A percentile compares a stretch with the other conserved stretches of the same genome.
Conservation (phyloP, 345 rosid genomes). For the Anacardium occidentale region DNA sequence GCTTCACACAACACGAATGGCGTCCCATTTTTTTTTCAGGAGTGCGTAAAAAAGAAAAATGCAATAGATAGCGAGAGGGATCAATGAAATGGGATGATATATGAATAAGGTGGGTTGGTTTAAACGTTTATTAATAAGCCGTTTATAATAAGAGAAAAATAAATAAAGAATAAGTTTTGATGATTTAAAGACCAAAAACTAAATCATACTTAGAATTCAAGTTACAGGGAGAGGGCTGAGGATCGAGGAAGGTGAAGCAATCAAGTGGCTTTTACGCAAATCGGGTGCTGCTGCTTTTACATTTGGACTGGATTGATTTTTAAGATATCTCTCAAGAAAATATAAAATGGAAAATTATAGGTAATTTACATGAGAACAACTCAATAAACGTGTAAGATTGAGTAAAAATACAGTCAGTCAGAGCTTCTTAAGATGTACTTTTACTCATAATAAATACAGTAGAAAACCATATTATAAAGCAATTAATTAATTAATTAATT, state of each 20-base stretch:
- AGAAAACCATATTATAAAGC: not conserved
- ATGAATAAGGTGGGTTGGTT: slow-evolving; percentile 14
- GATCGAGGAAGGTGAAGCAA: slow-evolving; percentile 50
- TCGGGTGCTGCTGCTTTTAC: slow-evolving; percentile 52
- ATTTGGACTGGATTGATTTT: slow-evolving; percentile 47
- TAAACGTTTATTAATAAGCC: not conserved
- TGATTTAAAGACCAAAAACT: slow-evolving; percentile 35
- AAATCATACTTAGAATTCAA: slow-evolving; percentile 56
- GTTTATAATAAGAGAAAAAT: not conserved
- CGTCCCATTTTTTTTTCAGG: slow-evolving; percentile 38
- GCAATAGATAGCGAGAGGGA: too few relatives aligned
- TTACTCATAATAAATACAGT: not conserved
- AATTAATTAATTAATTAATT: not conserved
- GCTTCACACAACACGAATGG: slow-evolving; percentile 55
- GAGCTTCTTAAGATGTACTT: not conserved
- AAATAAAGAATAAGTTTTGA: slow-evolving; percentile 21
- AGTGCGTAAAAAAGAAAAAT: too few relatives aligned
- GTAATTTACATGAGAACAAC: slow-evolving; percentile 19
- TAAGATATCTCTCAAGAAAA: slow-evolving; percentile 41
- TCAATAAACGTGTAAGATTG: slow-evolving; percentile 20
- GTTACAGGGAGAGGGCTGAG: slow-evolving; percentile 38
- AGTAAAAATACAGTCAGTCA: slow-evolving; percentile 15
- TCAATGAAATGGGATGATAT: not conserved
- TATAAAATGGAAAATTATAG: not conserved
- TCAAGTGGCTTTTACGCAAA: slow-evolving; percentile 67